Evolutionary conservation across 2,329 filamentous ascomycete genomes (phyloP).

Genomic region (Xylariaceae sp.): DNA sequence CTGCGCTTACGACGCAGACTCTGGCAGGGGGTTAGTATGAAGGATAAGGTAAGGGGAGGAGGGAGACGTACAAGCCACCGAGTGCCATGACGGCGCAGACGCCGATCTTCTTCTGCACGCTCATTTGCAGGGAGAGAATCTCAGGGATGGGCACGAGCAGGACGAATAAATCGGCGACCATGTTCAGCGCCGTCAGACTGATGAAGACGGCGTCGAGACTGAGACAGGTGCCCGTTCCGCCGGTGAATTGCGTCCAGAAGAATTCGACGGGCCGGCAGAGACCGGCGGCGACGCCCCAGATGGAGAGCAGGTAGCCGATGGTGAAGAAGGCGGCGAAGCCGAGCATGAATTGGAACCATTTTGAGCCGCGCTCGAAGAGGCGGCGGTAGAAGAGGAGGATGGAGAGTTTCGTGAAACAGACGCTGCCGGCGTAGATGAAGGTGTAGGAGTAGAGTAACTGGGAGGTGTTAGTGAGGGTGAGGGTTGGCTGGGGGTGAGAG

Average conservation of each 20-base stretch:
- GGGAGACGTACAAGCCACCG: slow-evolving; percentile 29
- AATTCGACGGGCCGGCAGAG: slow-evolving; percentile 24
- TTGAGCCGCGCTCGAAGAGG: slow-evolving; percentile 29
- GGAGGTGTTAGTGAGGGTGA: background rate
- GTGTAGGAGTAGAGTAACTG: slow-evolving; percentile 32
- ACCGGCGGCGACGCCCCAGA: slow-evolving; percentile 22
- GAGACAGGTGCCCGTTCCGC: slow-evolving; percentile 26
- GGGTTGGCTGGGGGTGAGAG: no score
- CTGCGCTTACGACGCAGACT: slow-evolving; percentile 30
- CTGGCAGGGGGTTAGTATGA: slow-evolving; percentile 8
- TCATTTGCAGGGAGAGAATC: slow-evolving; percentile 31
- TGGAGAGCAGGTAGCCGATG: slow-evolving; percentile 26
- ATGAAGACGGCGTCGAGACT: slow-evolving; percentile 26
- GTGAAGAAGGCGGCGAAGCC: slow-evolving; percentile 23
- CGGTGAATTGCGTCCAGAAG: slow-evolving; percentile 27
- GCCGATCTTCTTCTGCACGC: slow-evolving; percentile 25
- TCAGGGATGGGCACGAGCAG: slow-evolving; percentile 30
- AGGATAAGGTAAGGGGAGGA: no score
- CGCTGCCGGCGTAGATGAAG: slow-evolving; percentile 29
- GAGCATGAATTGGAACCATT: slow-evolving; percentile 24
- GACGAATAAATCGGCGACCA: slow-evolving; percentile 32
- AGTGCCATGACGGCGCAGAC: slow-evolving; percentile 31
- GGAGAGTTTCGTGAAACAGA: slow-evolving; percentile 31
- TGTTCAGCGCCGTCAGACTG: slow-evolving; percentile 27
- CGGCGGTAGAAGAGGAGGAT: slow-evolving; percentile 33